Evolutionary conservation across 495 filamentous ascomycete species (phyloP).

Genomic region (Emericellopsis terricola): DNA sequence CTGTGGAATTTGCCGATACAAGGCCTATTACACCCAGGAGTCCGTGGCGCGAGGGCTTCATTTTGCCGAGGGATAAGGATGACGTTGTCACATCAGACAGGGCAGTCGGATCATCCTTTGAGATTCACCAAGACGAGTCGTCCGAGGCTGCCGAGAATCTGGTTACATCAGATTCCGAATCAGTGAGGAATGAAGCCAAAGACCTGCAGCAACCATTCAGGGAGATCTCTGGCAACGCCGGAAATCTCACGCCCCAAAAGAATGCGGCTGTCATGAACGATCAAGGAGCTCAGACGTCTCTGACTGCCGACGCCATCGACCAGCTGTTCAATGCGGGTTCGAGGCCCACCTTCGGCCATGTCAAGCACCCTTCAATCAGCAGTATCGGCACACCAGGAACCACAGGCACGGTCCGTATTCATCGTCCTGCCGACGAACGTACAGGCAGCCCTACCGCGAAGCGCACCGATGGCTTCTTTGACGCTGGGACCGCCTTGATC

Average conservation of each 20-base stretch:
- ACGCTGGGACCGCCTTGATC: slow-evolving; percentile 7
- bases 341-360: slow-evolving; percentile 2
- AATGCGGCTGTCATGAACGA: slow-evolving; percentile 51
- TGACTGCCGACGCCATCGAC: slow-evolving; percentile 12
- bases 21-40: slow-evolving; percentile 29
- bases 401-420: slow-evolving; percentile 15
- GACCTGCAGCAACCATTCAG: slow-evolving; percentile 23
- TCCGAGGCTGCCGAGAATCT: no score
- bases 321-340: slow-evolving; percentile 9
- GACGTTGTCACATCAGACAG: slow-evolving; percentile 13
- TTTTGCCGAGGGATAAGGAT: slow-evolving; percentile 23
- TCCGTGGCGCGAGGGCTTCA: slow-evolving; percentile 28
- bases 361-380: slow-evolving; percentile 3
- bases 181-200: slow-evolving; percentile 16
- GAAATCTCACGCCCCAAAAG: slow-evolving; percentile 15
- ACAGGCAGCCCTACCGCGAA: slow-evolving; percentile 17
- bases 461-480: slow-evolving; percentile 14
- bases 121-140: slow-evolving; percentile 39
- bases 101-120: slow-evolving; percentile 10
- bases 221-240: slow-evolving; percentile 21
- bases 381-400: slow-evolving; percentile 14
- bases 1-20: slow-evolving; percentile 28
- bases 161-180: slow-evolving; percentile 18
- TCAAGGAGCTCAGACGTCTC: slow-evolving; percentile 29
- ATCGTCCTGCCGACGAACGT: slow-evolving; percentile 16